A percentile compares a stretch with the other conserved stretches of the same genome.
phyloP scores from a whole-genome alignment of 2,329 filamentous ascomycete genomes.

The Geoglossum cookeanum region DNA sequence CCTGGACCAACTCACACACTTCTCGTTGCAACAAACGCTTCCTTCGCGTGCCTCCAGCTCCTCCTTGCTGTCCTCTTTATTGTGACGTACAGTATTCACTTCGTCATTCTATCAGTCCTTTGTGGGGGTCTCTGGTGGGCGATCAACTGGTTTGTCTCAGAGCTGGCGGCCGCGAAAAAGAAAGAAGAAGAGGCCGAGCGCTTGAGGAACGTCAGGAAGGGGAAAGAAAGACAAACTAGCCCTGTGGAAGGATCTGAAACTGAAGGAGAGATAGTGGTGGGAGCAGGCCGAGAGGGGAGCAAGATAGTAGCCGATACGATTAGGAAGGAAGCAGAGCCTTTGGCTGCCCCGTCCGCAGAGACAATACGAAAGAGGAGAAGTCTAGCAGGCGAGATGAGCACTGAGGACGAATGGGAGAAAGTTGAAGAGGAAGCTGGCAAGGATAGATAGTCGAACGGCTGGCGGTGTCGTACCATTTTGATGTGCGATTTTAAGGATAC shows the following conservation, averaged over 20 bases:
- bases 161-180: constrained; percentile 26
- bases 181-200: constrained; percentile 25
- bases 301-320: constrained; percentile 9
- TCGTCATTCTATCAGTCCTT: constrained; percentile 60
- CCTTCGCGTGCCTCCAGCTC: constrained; percentile 70
- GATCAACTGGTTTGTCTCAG: constrained; percentile 90
- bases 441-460: constrained; percentile 24
- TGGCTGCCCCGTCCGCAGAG: constrained; percentile 3
- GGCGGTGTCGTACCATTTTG: constrained; percentile 9
- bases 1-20: constrained; percentile 78
- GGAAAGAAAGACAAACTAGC: constrained; percentile 5
- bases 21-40: constrained; percentile 72
- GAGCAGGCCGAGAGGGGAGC: constrained; percentile 7
- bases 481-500: neutral
- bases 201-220: constrained; percentile 11
- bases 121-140: constrained; percentile 74
- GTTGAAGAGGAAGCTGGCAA: constrained; percentile 51
- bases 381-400: constrained; percentile 39
- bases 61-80: constrained; percentile 58
- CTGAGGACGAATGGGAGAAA: constrained; percentile 96
- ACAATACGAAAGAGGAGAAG: constrained; percentile 26
- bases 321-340: neutral
- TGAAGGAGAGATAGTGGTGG: constrained; percentile 17
- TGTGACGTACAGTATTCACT: constrained; percentile 76
- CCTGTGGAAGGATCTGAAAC: constrained; percentile 27